Conservation (phyloP, 305 asterid species). For the Euphrasia arctica region DNA sequence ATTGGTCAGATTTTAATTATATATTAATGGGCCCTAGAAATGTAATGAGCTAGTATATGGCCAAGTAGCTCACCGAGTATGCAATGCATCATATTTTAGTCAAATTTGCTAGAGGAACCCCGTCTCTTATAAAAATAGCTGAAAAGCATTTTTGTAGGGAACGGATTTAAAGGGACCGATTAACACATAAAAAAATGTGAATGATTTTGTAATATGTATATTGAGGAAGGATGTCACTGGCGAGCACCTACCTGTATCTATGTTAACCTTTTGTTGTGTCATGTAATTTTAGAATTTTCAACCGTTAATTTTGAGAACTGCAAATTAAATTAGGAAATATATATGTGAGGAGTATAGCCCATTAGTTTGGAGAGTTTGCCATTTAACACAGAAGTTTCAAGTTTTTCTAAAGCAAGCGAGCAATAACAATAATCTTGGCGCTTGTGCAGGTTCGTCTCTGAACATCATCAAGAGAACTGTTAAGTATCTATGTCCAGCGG, state of each 20-base stretch:
- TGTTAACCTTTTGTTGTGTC: background rate
- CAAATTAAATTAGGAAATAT: background rate
- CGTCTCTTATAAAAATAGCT: no score
- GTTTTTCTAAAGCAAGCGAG: background rate
- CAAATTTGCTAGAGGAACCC: no score
- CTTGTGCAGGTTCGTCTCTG: conserved; percentile 61
- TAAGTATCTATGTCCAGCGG: conserved; percentile 80
- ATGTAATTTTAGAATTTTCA: background rate
- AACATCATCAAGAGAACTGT: conserved; percentile 82
- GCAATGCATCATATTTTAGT: no score
- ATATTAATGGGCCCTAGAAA: no score
- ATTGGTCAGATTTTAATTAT: no score
- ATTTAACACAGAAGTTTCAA: background rate
- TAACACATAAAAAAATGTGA: no score
- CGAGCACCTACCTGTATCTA: background rate
- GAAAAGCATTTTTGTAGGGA: no score
- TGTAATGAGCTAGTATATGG: no score
- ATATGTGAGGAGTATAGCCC: background rate
- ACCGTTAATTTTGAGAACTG: background rate
- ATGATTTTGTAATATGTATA: background rate
- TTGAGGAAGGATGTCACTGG: background rate
- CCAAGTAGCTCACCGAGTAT: no score
- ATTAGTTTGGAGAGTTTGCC: background rate
- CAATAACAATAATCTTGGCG: conserved; percentile 6
- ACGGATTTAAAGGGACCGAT: no score